Evolutionary conservation across 108 stramenopile species (phyloP).

Genomic region (Thalassiosira profunda): DNA sequence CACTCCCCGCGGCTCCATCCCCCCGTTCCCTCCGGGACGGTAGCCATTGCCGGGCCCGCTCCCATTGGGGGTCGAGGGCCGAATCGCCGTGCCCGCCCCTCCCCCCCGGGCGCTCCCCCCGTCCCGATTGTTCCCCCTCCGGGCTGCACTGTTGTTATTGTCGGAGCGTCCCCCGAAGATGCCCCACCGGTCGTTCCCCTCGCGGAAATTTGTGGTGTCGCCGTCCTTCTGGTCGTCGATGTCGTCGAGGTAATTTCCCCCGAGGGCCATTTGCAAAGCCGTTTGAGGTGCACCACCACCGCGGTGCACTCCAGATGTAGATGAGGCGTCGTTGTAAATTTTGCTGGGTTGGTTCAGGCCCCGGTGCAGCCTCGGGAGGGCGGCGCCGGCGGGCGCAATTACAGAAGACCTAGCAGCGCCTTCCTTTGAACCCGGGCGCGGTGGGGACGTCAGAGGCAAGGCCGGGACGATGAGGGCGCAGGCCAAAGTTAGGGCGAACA

Average conservation of each 20-base stretch:
- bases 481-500: no score
- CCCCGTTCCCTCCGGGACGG: not conserved
- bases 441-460: no score
- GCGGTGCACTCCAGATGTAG: no score
- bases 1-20: not conserved
- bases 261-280: conserved; percentile 1
- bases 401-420: no score
- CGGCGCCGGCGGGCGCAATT: no score
- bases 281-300: no score
- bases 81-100: conserved; percentile 19
- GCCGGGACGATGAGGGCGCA: no score
- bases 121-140: not conserved
- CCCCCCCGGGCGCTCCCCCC: conserved; percentile 9
- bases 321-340: no score
- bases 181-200: not conserved
- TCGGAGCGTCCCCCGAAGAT: not conserved
- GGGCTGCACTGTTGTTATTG: not conserved
- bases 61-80: conserved; percentile 3
- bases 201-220: not conserved
- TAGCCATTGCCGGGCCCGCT: not conserved
- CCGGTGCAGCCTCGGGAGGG: no score
- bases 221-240: conserved; percentile 1
- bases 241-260: conserved; percentile 16
- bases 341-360: no score
- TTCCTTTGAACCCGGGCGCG: no score